These are phyloP conservation scores for Asparagopsis taxiformis DNA, from an alignment of 31 red algal genomes.

Conservation along the genomic window DNA sequence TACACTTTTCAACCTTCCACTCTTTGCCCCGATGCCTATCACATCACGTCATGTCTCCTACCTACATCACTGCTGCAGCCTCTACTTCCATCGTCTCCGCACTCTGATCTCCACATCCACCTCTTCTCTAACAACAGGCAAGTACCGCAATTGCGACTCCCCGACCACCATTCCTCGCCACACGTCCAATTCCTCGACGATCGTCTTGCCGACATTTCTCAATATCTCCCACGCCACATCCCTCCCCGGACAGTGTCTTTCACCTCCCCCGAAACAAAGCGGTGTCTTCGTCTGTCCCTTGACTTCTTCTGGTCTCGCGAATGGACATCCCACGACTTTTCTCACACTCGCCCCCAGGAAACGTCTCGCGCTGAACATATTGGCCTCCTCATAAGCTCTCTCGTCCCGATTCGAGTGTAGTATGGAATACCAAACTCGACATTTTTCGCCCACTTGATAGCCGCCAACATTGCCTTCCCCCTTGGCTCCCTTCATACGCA, in stretches of 20 bases:
- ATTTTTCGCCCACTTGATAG: background rate
- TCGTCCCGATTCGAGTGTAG: slow-evolving; percentile 34
- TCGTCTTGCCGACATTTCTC: background rate
- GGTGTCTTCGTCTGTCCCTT: background rate
- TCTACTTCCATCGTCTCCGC: background rate
- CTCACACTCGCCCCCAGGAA: slow-evolving; percentile 6
- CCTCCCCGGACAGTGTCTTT: slow-evolving; percentile 14
- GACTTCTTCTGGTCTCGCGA: background rate
- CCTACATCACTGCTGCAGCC: background rate
- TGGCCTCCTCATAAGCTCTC: background rate
- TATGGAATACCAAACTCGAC: slow-evolving; percentile 31
- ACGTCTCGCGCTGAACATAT: background rate
- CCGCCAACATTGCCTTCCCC: background rate
- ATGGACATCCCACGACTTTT: background rate
- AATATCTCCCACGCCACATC: slow-evolving; percentile 40
- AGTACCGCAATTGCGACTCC: slow-evolving; percentile 18
- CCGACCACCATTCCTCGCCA: background rate
- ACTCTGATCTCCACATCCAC: background rate
- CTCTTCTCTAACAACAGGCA: slow-evolving; percentile 29
- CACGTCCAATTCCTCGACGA: background rate
- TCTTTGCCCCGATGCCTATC: no score
- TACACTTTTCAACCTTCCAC: no score
- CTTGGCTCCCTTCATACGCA: slow-evolving; percentile 4
- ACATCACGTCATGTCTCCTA: no score
- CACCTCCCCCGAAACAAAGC: slow-evolving; percentile 7